Conservation (phyloP, 2,329 filamentous ascomycete species). For the Xylaria sp. region DNA sequence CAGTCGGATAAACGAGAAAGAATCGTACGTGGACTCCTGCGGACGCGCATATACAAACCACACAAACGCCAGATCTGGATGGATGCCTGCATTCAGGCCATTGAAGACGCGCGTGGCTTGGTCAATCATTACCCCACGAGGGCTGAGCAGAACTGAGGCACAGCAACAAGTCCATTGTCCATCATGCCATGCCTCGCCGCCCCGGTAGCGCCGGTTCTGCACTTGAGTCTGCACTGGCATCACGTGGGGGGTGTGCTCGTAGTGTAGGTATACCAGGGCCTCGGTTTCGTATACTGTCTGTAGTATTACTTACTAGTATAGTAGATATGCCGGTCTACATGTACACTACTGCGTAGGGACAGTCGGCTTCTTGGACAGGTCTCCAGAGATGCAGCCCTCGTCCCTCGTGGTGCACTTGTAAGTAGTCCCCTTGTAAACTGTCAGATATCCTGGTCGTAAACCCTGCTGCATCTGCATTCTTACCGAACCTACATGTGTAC, state of each 20-base stretch:
- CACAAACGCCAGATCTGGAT: constrained; percentile 18
- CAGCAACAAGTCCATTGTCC: constrained; percentile 4
- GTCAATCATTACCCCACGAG: constrained; percentile 32
- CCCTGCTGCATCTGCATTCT: constrained; percentile 10
- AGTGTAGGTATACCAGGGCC: neutral
- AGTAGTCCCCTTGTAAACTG: neutral
- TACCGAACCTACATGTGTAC: neutral
- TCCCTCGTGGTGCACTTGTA: too few relatives aligned
- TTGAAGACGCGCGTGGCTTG: constrained; percentile 28
- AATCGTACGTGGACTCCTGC: constrained; percentile 18
- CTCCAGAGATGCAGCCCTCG: too few relatives aligned
- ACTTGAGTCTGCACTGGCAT: neutral
- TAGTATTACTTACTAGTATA: too few relatives aligned
- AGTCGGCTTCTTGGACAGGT: too few relatives aligned
- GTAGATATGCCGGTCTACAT: too few relatives aligned
- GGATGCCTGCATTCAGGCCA: constrained; percentile 13
- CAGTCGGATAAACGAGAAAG: neutral
- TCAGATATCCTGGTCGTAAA: neutral
- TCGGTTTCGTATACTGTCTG: too few relatives aligned
- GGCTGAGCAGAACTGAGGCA: constrained; percentile 16
- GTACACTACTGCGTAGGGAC: too few relatives aligned
- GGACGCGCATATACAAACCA: constrained; percentile 25
- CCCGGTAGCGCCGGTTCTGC: neutral
- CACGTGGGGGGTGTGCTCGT: constrained; percentile 11
- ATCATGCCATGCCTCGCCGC: neutral